Evolutionary conservation across 2,329 filamentous ascomycete genomes (phyloP).

Genomic region (Colletotrichum sp.): DNA sequence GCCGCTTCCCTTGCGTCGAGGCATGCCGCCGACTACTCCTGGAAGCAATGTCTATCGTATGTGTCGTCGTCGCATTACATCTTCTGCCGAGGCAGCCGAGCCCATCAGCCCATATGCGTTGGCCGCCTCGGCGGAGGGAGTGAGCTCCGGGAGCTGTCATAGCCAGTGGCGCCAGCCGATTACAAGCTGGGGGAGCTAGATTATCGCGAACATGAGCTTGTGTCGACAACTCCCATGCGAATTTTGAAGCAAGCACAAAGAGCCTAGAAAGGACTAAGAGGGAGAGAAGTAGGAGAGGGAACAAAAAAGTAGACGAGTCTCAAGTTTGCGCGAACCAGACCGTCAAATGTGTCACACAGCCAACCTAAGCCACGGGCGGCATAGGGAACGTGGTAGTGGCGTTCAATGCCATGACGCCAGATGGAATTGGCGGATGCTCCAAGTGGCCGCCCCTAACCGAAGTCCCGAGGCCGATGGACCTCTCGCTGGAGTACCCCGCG

Average conservation of each 20-base stretch:
- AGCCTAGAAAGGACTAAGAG: background rate
- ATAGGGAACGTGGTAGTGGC: conserved; percentile 9
- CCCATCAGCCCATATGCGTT: conserved; percentile 9
- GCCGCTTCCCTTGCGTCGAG: conserved; percentile 40
- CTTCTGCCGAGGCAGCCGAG: conserved; percentile 12
- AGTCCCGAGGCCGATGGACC: conserved; percentile 15
- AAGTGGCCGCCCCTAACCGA: conserved; percentile 20
- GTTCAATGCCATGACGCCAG: conserved; percentile 8
- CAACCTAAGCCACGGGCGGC: conserved; percentile 1
- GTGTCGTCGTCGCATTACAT: background rate
- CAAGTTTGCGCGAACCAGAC: background rate
- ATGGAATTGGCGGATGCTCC: background rate
- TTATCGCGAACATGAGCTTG: conserved; percentile 14
- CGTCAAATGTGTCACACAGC: background rate
- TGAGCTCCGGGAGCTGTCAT: conserved; percentile 22
- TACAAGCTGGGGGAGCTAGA: conserved; percentile 19
- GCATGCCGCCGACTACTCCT: conserved; percentile 25
- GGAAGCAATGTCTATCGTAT: conserved; percentile 23
- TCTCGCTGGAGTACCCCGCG: conserved; percentile 14
- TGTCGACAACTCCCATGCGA: background rate
- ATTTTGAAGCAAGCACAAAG: background rate
- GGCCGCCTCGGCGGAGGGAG: conserved; percentile 10
- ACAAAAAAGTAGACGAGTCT: background rate
- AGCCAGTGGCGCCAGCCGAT: conserved; percentile 17
- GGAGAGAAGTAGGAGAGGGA: background rate